phyloP scores from a whole-genome alignment of 352 stramenopile species.

The Phytophthora tentaculata region DNA sequence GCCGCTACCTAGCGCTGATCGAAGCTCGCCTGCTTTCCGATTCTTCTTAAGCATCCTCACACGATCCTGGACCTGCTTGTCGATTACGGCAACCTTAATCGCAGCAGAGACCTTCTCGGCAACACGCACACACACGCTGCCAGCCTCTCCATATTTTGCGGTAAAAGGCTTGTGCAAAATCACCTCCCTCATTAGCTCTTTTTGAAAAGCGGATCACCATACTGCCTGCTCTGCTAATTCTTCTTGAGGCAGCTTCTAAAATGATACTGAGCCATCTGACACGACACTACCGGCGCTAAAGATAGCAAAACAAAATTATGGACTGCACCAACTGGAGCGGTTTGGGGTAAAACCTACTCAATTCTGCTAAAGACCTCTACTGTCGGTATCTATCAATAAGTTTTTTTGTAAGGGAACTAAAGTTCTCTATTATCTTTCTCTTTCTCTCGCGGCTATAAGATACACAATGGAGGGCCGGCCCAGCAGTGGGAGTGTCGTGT shows the following conservation, averaged over 20 bases:
- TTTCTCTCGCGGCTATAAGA: no score
- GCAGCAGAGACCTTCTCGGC: background rate
- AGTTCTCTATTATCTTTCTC: no score
- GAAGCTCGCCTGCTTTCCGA: background rate
- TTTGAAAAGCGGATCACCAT: slow-evolving; percentile 16
- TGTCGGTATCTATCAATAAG: no score
- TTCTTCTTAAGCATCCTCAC: background rate
- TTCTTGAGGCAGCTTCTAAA: no score
- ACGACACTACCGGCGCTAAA: no score
- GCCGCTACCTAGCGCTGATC: background rate
- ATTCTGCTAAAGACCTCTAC: background rate
- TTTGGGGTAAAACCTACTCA: no score
- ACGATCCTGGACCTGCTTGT: background rate
- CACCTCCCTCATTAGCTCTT: slow-evolving; percentile 15
- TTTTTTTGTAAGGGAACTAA: no score
- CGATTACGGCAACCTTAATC: background rate
- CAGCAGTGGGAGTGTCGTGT: no score
- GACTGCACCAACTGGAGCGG: background rate
- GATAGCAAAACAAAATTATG: background rate
- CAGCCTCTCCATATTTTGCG: slow-evolving; percentile 5
- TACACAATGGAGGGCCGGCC: no score
- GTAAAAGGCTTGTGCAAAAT: slow-evolving; percentile 15
- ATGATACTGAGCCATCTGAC: no score
- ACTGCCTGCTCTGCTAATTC: background rate
- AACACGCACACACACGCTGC: background rate